phyloP scores from a whole-genome alignment of 352 stramenopile species.

The Sclerospora graminicola region DNA sequence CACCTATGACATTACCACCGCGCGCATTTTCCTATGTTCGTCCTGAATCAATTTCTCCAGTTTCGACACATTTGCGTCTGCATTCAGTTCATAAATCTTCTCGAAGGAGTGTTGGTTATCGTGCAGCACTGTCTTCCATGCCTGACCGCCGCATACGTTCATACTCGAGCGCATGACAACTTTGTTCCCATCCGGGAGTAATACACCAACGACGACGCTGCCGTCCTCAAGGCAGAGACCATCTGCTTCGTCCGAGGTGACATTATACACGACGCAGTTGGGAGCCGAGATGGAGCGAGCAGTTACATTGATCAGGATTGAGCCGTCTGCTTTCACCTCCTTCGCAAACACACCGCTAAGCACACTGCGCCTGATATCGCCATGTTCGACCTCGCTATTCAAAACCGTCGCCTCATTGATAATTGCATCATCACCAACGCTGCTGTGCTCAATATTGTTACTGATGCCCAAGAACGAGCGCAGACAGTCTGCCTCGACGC shows the following conservation, averaged over 20 bases:
- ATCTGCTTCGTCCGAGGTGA: slow-evolving; percentile 86
- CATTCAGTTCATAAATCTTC: slow-evolving; percentile 91
- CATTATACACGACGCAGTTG: slow-evolving; percentile 95
- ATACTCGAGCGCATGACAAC: slow-evolving; percentile 88
- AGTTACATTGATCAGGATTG: slow-evolving; percentile 97
- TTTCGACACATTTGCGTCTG: slow-evolving; percentile 73
- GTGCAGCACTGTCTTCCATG: slow-evolving; percentile 89
- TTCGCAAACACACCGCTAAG: slow-evolving; percentile 85
- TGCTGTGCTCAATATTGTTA: slow-evolving; percentile 70
- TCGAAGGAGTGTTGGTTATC: slow-evolving; percentile 93
- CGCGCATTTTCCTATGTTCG: slow-evolving; percentile 68
- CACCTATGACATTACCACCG: slow-evolving; percentile 50
- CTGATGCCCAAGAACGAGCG: slow-evolving; percentile 72
- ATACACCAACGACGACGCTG: slow-evolving; percentile 91
- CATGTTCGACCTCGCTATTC: slow-evolving; percentile 65
- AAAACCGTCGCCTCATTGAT: slow-evolving; percentile 67
- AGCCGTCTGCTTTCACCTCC: slow-evolving; percentile 89
- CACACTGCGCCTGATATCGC: slow-evolving; percentile 68
- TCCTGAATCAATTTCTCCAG: slow-evolving; percentile 81
- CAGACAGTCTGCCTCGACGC: slow-evolving; percentile 71
- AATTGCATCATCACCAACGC: slow-evolving; percentile 38
- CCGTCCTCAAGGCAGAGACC: slow-evolving; percentile 88
- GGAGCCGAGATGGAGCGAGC: slow-evolving; percentile 92
- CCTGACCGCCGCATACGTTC: slow-evolving; percentile 89
- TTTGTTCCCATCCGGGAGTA: slow-evolving; percentile 87